Conservation (phyloP, 2,329 filamentous ascomycete species). For the Coniochaeta ligniaria region DNA sequence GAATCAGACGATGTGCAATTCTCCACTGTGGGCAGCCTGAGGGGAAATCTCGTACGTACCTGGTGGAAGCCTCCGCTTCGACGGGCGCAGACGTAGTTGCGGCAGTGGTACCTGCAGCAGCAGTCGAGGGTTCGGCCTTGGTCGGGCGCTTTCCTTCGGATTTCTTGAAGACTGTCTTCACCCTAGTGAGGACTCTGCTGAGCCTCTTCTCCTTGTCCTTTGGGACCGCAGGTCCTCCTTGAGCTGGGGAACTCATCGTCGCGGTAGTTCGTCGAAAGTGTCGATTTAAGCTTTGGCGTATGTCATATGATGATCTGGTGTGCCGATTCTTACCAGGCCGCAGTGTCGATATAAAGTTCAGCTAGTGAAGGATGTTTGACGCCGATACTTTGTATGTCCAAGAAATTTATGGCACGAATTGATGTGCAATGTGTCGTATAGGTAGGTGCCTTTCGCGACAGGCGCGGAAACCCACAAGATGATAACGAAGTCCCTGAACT, state of each 20-base stretch:
- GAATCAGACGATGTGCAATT: slow-evolving; percentile 2
- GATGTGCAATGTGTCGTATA: background rate
- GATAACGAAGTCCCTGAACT: background rate
- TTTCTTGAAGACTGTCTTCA: slow-evolving; percentile 43
- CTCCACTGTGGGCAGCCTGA: background rate
- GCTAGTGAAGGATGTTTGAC: background rate
- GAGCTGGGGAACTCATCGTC: slow-evolving; percentile 36
- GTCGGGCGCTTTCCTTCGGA: slow-evolving; percentile 21
- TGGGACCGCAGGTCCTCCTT: slow-evolving; percentile 25
- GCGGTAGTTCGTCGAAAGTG: background rate
- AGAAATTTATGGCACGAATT: background rate
- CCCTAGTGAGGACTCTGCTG: slow-evolving; percentile 37
- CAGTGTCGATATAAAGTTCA: background rate
- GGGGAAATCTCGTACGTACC: background rate
- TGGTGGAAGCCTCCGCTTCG: background rate
- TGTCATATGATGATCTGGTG: background rate
- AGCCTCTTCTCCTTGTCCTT: slow-evolving; percentile 39
- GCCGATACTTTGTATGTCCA: background rate
- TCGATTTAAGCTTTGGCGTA: slow-evolving; percentile 2
- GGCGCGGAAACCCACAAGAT: background rate
- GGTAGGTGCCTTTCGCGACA: background rate
- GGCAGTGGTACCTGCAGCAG: slow-evolving; percentile 4
- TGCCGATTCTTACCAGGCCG: background rate
- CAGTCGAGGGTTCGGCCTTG: slow-evolving; percentile 8
- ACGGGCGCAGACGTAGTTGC: background rate